Conservation (phyloP, 1,284 basidiomycete genomes). For the Ceratobasidium sp. region DNA sequence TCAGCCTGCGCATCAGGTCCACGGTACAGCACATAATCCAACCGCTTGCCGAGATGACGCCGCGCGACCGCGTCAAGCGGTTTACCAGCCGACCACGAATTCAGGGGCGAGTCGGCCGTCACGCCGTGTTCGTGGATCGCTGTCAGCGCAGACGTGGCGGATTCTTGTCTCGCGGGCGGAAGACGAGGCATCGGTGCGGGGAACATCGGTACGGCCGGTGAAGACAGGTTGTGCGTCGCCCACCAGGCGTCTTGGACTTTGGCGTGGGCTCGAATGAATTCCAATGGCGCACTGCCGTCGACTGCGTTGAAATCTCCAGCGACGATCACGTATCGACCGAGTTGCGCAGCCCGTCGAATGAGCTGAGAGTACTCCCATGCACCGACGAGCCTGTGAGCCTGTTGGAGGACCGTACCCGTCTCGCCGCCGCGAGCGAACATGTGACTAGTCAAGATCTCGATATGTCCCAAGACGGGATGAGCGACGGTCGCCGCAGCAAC, state of each 20-base stretch:
- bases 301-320: constrained; percentile 55
- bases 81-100: constrained; percentile 89
- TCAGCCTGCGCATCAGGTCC: constrained; percentile 64
- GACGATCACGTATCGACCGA: constrained; percentile 90
- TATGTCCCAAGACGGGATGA: constrained; percentile 83
- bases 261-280: constrained; percentile 42
- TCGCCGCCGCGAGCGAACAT: constrained; percentile 90
- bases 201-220: constrained; percentile 35
- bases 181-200: constrained; percentile 30
- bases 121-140: constrained; percentile 81
- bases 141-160: constrained; percentile 59
- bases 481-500: constrained; percentile 83
- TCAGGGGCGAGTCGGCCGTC: constrained; percentile 94
- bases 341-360: constrained; percentile 80
- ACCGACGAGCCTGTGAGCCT: constrained; percentile 92
- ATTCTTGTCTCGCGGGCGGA: constrained; percentile 49
- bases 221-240: constrained; percentile 67
- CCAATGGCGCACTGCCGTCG: constrained; percentile 38
- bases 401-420: constrained; percentile 80
- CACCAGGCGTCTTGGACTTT: constrained; percentile 83
- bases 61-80: constrained; percentile 68
- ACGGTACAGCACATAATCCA: constrained; percentile 95
- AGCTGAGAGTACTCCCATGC: constrained; percentile 95
- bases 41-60: constrained; percentile 85
- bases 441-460: constrained; percentile 96